phyloP scores from a whole-genome alignment of 192 early-diverging fungal genomes.

The Jimgerdemannia lactiflua region DNA sequence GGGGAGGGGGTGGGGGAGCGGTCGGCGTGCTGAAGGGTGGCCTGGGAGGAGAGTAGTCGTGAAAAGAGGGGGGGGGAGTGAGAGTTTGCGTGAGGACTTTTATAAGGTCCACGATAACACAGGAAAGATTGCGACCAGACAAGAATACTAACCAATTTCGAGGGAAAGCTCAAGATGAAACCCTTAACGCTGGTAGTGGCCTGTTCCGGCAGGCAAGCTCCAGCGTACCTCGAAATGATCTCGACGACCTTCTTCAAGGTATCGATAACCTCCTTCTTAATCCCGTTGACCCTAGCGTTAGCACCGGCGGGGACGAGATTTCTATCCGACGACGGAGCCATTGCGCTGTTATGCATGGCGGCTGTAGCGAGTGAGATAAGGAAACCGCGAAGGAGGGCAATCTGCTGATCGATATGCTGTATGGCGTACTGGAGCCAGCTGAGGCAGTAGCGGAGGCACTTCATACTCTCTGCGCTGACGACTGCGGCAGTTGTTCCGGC shows the following conservation, averaged over 20 bases:
- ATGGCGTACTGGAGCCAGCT: slow-evolving; percentile 86
- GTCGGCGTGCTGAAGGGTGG: slow-evolving; percentile 12
- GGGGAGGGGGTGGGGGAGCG: slow-evolving; percentile 13
- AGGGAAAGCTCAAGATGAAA: slow-evolving; percentile 82
- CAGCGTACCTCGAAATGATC: slow-evolving; percentile 84
- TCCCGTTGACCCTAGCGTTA: slow-evolving; percentile 41
- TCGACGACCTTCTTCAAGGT: slow-evolving; percentile 85
- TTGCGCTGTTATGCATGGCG: background rate
- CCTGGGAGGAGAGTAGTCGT: background rate
- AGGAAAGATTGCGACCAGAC: too few species aligned
- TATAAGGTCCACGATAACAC: background rate
- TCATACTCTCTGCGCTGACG: slow-evolving; percentile 86
- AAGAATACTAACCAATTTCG: slow-evolving; percentile 55
- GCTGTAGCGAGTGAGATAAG: slow-evolving; percentile 41
- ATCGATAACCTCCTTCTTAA: slow-evolving; percentile 78
- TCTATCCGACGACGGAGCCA: slow-evolving; percentile 16
- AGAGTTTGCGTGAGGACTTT: background rate
- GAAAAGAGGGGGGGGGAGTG: background rate
- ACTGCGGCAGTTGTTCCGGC: slow-evolving; percentile 37
- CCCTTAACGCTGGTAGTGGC: slow-evolving; percentile 75
- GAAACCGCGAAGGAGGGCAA: slow-evolving; percentile 55
- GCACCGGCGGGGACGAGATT: slow-evolving; percentile 29
- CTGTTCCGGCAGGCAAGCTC: slow-evolving; percentile 76
- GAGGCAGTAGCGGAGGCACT: slow-evolving; percentile 84
- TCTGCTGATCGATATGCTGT: slow-evolving; percentile 67